Conservation (phyloP, 805 yeast species). For the Lachancea quebecensis region DNA sequence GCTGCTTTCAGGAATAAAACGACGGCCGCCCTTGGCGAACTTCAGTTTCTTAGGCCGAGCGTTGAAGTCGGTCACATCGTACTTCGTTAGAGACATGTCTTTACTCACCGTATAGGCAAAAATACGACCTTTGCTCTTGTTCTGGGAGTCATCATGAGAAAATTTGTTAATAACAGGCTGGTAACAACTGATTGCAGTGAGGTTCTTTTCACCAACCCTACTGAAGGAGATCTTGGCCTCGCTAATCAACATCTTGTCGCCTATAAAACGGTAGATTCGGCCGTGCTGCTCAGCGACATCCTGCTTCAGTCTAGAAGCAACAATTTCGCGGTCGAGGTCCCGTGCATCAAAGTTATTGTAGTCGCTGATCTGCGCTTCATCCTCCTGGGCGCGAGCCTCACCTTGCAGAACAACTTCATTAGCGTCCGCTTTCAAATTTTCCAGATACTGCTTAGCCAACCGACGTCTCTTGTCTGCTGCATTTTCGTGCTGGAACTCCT, state of each 20-base stretch:
- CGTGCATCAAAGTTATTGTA: conserved; percentile 72
- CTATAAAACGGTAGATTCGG: conserved; percentile 62
- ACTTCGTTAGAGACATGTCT: conserved; percentile 72
- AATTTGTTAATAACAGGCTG: conserved; percentile 33
- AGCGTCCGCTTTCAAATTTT: conserved; percentile 60
- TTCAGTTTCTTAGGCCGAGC: conserved; percentile 60
- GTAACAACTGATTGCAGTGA: conserved; percentile 39
- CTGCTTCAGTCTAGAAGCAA: conserved; percentile 69
- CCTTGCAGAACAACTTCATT: conserved; percentile 28
- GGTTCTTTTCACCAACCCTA: conserved; percentile 54
- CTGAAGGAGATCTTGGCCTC: conserved; percentile 40
- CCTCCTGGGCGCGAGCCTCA: conserved; percentile 16
- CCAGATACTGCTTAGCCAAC: conserved; percentile 86
- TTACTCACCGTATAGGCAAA: conserved; percentile 75
- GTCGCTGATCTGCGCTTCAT: conserved; percentile 19
- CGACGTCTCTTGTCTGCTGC: conserved; percentile 93
- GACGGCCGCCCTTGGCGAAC: conserved; percentile 56
- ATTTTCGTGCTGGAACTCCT: conserved; percentile 65
- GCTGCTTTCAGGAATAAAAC: conserved; percentile 33
- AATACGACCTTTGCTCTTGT: conserved; percentile 48
- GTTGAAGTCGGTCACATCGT: conserved; percentile 53
- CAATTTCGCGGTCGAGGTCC: conserved; percentile 81
- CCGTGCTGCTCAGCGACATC: conserved; percentile 93
- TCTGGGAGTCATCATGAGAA: conserved; percentile 18
- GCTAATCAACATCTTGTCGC: conserved; percentile 38